Evolutionary conservation across 2,329 filamentous ascomycete species (phyloP), one percentile per base, ranked within the genome.

Genomic region (Pestalotiopsis sp.): DNA sequence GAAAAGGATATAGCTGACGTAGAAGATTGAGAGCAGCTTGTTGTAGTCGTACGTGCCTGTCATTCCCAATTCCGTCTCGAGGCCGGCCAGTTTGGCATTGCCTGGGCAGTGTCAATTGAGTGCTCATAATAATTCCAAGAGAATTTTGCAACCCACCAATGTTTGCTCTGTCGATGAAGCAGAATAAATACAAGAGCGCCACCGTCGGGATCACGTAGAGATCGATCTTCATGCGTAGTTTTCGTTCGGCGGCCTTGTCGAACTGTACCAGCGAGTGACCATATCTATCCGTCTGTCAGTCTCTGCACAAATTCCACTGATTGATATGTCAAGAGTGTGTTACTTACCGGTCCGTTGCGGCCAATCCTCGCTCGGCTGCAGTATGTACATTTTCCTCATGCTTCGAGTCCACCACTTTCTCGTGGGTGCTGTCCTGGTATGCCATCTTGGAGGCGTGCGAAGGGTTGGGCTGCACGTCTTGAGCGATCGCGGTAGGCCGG

Each of bases 1-100:
- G 72, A 92, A 92, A 61, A 93, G 31, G 73, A 93, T 92, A 78
- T 94, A 94, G 12, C 88, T 88, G 76, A 94, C 84, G 78, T 92
- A 93, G 80, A 93, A 93, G 71, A 90, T 76, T 13, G 90, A 90
- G 3, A 94, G 83, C 2, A 93, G 83, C 31, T 80, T 80, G 75
- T 93, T 94, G 82, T 93, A 94, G 75, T 92, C 90, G 5, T 66
- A 66, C 75, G 92, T 89, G 31, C 86, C 86, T 13, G 76, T 78
- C 67, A 93, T 79, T 0, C 81, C 76, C 1, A 93, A 84, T 66
- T 92, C 91, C 45, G 81, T 83, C 67, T 91, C 88, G 20, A 93
- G 81, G 0, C 90, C 90, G 4, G 90, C 90, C n/a, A 93, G 81
- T 70, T 85, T 86, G 2, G 90, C 91, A 77, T 93, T 93, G 23